Evolutionary conservation across 176 grass and related monocot species (phyloP), one percentile per base, ranked within the genome.

Genomic region (Coix lacrymajobi): DNA sequence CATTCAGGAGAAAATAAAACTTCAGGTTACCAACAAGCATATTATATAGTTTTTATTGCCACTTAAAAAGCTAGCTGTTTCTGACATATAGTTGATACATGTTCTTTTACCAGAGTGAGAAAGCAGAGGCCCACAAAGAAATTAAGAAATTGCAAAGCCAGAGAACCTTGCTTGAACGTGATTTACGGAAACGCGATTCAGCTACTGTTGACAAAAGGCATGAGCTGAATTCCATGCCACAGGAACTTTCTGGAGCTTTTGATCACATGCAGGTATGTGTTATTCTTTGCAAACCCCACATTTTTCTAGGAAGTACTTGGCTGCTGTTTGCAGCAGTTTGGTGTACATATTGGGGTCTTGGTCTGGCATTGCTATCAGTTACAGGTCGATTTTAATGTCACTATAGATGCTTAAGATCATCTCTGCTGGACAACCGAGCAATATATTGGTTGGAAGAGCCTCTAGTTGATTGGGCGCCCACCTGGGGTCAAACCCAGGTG

Each of bases 1-100:
- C 31, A 77, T 98, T 58, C 90, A 95, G 63, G 96, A 91, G 15
- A 98, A 95, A 86, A 93, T 88, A 84, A 98, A 95, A 90, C 88
- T 98, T 69, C 92, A 98, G 96, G 96, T 98, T 83, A 78, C 54
- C 63, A 41, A 54, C 26, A 73, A 66, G 44, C 61, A 57, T 52
- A 6, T 36, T 81, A 20, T 81, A 20, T 36, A 34, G 17, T 44
- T 34, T 60, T 3, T 20, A 41, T 40, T 62, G 17, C 20, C 36
- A 76, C 17, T 77, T 85, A 16, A 69, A 69, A 75, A 58, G 51
- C 78, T 16, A 54, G 33, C 48, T 75, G 9, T 66, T 83, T 81
- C 20, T 71, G 30, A 79, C 7, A 5, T 41, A 78, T 49, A 28
- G 64, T 24, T 11, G 68, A 62, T 60, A 62, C 66, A 56, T 83